These are phyloP conservation scores for Kwoniella sp. DNA, from an alignment of 768 basidiomycete species.

Conservation along the genomic window DNA sequence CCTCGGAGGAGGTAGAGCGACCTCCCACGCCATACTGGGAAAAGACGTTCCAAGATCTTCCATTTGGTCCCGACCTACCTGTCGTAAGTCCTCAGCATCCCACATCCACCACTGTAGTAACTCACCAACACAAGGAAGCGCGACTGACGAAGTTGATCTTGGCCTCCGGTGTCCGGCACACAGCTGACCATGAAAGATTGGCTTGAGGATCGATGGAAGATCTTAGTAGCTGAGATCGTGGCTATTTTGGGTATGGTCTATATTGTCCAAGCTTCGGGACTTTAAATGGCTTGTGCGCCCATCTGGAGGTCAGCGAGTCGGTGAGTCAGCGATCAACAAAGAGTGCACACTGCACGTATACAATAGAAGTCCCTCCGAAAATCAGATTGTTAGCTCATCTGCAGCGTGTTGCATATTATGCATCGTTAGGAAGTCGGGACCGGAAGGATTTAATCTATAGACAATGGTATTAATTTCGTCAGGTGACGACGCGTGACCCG, in stretches of 20 bases:
- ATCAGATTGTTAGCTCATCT: too few species aligned
- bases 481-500: too few species aligned
- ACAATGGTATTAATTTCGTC: too few species aligned
- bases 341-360: too few species aligned
- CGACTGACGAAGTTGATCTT: too few species aligned
- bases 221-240: slow-evolving; percentile 15
- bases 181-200: neutral
- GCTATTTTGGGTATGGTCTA: slow-evolving; percentile 25
- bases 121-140: too few species aligned
- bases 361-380: too few species aligned
- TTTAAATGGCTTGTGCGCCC: slow-evolving; percentile 1
- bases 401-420: neutral
- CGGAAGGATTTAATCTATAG: too few species aligned
- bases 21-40: slow-evolving; percentile 12
- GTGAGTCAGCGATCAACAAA: too few species aligned
- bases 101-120: too few species aligned
- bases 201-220: slow-evolving; percentile 24
- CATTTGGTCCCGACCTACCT: slow-evolving; percentile 20
- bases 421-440: neutral
- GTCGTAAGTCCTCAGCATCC: slow-evolving; percentile 13
- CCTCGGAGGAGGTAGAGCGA: neutral
- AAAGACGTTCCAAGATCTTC: slow-evolving; percentile 14
- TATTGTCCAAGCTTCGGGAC: slow-evolving; percentile 24
- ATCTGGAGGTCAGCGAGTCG: too few species aligned
- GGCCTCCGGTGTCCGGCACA: too few species aligned